These are phyloP conservation scores for Dalbergia cultrata DNA, from an alignment of 306 rosid species.

Conservation along the genomic window DNA sequence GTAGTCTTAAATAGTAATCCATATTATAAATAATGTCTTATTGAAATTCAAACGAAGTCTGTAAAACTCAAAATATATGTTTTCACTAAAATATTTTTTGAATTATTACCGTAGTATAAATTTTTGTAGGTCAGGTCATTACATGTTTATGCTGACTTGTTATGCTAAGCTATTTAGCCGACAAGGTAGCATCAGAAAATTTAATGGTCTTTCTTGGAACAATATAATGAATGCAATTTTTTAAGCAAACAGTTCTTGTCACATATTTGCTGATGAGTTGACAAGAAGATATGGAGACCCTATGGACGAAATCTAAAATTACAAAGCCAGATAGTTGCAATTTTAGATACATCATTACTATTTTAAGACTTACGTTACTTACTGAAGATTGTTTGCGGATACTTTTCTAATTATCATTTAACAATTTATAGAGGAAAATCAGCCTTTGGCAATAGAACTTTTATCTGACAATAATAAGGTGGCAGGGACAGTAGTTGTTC, in stretches of 20 bases:
- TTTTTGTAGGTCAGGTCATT: constrained; percentile 4
- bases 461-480: constrained; percentile 45
- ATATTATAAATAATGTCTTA: constrained; percentile 17
- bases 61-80: neutral
- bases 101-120: neutral
- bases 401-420: constrained; percentile 18
- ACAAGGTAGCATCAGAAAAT: constrained; percentile 19
- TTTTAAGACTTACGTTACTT: constrained; percentile 1
- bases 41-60: neutral
- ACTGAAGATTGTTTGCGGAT: constrained; percentile 28
- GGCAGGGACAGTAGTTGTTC: constrained; percentile 50
- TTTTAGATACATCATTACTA: neutral
- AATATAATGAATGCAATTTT: neutral
- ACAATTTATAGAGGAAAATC: constrained; percentile 35
- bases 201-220: neutral
- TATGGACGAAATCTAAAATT: constrained; percentile 16
- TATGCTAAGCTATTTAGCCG: constrained; percentile 18
- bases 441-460: constrained; percentile 27
- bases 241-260: neutral
- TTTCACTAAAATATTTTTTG: constrained; percentile 2
- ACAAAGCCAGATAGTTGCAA: constrained; percentile 8
- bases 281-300: neutral
- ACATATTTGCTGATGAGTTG: neutral
- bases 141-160: constrained; percentile 3
- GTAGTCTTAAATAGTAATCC: neutral